A percentile compares a stretch with the other conserved stretches of the same genome.
Conservation (phyloP, 257 asterid species). For the Pogostemon cablin region DNA sequence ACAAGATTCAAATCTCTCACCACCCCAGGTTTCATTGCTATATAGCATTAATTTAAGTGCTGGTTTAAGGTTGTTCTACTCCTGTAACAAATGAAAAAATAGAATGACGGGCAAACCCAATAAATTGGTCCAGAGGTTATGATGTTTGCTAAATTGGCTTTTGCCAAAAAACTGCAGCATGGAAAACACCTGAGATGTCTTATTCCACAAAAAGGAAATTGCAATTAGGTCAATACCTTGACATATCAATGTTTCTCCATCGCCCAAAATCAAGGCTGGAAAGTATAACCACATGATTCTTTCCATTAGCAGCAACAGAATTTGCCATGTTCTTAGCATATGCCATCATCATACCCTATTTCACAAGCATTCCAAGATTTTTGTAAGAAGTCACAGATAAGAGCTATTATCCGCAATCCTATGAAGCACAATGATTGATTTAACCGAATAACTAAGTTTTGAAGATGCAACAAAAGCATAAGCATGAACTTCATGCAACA, state of each 20-base stretch:
- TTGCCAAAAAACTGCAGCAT: neutral
- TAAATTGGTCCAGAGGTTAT: neutral
- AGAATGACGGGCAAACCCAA: neutral
- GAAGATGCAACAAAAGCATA: neutral
- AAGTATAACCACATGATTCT: constrained; percentile 71
- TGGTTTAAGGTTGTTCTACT: neutral
- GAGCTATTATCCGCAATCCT: neutral
- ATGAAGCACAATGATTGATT: neutral
- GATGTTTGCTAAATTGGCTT: constrained; percentile 1
- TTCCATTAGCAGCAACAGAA: constrained; percentile 72
- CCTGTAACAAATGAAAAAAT: neutral
- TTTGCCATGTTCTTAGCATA: constrained; percentile 84
- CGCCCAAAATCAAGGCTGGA: constrained; percentile 94
- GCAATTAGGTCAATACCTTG: constrained; percentile 52
- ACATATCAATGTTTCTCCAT: constrained; percentile 78
- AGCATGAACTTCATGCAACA: neutral
- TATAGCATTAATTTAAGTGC: constrained; percentile 6
- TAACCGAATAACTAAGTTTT: neutral
- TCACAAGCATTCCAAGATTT: constrained; percentile 31
- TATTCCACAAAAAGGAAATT: constrained; percentile 9
- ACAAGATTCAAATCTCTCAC: neutral
- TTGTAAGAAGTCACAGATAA: neutral
- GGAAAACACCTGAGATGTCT: neutral
- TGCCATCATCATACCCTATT: constrained; percentile 87
- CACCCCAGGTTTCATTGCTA: neutral